These are phyloP conservation scores for Pythium aquatile DNA, from an alignment of 352 stramenopile genomes.

Conservation along the genomic window DNA sequence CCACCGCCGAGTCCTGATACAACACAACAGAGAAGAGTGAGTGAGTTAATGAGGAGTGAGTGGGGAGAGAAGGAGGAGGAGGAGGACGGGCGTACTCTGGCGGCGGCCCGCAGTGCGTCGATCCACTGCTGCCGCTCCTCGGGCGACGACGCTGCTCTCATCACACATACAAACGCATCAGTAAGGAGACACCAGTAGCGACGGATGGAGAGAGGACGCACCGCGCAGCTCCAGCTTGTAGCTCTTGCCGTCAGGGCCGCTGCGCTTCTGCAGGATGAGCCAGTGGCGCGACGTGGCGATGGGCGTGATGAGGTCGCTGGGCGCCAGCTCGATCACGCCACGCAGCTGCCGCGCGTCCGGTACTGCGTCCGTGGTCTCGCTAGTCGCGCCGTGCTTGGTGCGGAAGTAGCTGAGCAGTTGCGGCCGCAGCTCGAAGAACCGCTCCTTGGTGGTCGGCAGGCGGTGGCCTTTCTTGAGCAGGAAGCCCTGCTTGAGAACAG, in stretches of 20 bases:
- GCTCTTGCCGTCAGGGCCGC: slow-evolving; percentile 43
- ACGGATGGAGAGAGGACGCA: slow-evolving; percentile 12
- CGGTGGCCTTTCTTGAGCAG: slow-evolving; percentile 33
- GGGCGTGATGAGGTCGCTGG: slow-evolving; percentile 32
- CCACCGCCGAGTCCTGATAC: slow-evolving; percentile 1
- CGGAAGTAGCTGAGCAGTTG: slow-evolving; percentile 30
- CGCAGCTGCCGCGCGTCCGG: slow-evolving; percentile 13
- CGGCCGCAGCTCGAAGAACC: slow-evolving; percentile 28
- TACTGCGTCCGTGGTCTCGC: background rate
- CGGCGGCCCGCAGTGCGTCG: slow-evolving; percentile 48
- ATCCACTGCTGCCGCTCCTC: slow-evolving; percentile 65
- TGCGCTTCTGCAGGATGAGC: slow-evolving; percentile 60
- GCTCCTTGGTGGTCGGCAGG: slow-evolving; percentile 30
- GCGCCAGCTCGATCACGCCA: slow-evolving; percentile 42
- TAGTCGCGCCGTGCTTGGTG: slow-evolving; percentile 1
- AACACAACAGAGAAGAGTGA: background rate
- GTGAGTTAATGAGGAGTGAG: background rate
- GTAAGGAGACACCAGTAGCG: slow-evolving; percentile 3
- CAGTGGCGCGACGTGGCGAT: slow-evolving; percentile 46
- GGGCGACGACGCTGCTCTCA: slow-evolving; percentile 32
- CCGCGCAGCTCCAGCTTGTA: slow-evolving; percentile 75
- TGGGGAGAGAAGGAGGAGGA: no score
- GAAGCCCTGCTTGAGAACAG: slow-evolving; percentile 23
- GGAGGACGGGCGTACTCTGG: slow-evolving; percentile 34
- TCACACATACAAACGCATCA: background rate